Base-by-base conservation (phyloP, 352 stramenopile genomes). In the Globisporangium mamillatum region DNA sequence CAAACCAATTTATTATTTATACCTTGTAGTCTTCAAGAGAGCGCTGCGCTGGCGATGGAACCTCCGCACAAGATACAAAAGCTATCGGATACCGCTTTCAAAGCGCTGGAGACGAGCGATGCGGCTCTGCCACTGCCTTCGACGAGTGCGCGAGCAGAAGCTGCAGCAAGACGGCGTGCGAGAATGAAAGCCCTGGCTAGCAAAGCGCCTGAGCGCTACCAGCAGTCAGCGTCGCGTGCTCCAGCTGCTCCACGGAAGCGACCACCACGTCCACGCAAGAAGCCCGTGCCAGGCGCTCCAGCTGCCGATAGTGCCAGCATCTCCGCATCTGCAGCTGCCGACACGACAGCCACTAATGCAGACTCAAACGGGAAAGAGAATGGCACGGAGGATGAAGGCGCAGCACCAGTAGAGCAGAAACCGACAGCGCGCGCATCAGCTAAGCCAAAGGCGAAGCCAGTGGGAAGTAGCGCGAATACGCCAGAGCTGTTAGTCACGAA, bases 41-140 rank as follows among this genome's bases (percentile, higher is more conserved):
- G 41, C 25, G 55, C 54, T 53, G 64, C 57, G 34, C 34, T 66
- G 46, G 60, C 69, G 22, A 48, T 71, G 34, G 67, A 81, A 63
- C 75, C 71, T 12, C 79, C 75, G 60, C 44, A 67, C 10, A 87
- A 87, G 66, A 80, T 72, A 46, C 67, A 77, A 29, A 79, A 77
- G 57, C 71, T 81, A 44, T 69, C 70, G 22, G 66, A 84, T 63
- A 70, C 62, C 3, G 61, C 75, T 10, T 70, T 76, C 8, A 80
- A 75, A 20, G 57, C 55, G 12, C 50, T 66, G 4, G 68, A 70
- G 29, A 8, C 63, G n/a, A 52, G 22, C 18, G 24, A 32, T 8
- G 57, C 24, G 8, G 46, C 41, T 34, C 46, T 70, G 24, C 57
- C 50, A 9, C 46, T 48, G 27, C 44, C 25, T 32, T 54, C 67